Evolutionary conservation across 2,329 filamentous ascomycete species (phyloP).

Genomic region (Xylaria sp.): DNA sequence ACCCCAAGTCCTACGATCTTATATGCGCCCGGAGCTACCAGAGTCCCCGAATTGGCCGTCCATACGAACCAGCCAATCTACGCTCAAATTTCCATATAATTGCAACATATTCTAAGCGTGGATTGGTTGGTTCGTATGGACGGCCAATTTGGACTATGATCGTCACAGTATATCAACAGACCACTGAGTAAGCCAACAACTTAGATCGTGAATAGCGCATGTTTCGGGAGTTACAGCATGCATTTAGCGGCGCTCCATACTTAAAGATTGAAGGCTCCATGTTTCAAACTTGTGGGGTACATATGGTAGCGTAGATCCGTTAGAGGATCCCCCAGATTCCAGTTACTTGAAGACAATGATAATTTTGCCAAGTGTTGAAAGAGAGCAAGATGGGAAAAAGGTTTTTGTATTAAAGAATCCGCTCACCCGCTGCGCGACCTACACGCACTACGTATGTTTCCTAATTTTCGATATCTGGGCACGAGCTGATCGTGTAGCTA

Average conservation of each 20-base stretch:
- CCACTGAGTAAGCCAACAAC: background rate
- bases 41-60: too few relatives aligned
- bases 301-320: background rate
- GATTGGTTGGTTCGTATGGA: too few relatives aligned
- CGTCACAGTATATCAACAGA: background rate
- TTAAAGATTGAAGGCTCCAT: background rate
- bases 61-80: background rate
- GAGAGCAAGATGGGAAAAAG: background rate
- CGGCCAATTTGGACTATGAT: too few relatives aligned
- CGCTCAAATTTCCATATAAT: too few relatives aligned
- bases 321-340: background rate
- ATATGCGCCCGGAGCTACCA: background rate
- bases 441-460: background rate
- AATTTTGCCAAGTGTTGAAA: background rate
- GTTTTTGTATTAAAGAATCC: background rate
- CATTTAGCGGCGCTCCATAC: background rate
- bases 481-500: background rate
- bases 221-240: background rate
- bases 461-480: background rate
- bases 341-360: background rate
- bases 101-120: too few relatives aligned
- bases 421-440: background rate
- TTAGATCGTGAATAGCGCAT: background rate
- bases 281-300: conserved; percentile 8
- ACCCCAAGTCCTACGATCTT: background rate